A percentile compares a stretch with the other conserved stretches of the same genome.
Conservation (phyloP, 495 filamentous ascomycete species). For the Neurospora sp. region DNA sequence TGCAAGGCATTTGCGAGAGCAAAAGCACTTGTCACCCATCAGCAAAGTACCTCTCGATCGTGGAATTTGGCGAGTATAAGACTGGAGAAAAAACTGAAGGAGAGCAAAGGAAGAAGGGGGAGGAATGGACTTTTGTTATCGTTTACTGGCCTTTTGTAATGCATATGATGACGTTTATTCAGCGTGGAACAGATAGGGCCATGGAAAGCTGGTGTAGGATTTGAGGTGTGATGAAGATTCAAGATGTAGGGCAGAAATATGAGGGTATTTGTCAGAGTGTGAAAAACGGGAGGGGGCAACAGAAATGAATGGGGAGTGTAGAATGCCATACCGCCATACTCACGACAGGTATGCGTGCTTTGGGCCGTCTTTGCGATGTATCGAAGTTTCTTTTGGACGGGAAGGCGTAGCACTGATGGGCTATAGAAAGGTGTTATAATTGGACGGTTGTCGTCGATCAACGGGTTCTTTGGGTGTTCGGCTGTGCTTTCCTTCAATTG, state of each 20-base stretch:
- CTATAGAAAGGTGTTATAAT: background rate
- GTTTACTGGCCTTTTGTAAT: background rate
- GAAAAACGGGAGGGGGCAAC: background rate
- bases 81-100: background rate
- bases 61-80: background rate
- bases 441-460: background rate
- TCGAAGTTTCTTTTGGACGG: background rate
- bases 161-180: background rate
- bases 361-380: background rate
- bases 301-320: background rate
- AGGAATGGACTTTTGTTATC: background rate
- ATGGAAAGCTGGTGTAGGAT: background rate
- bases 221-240: background rate
- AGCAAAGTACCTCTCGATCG: background rate
- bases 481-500: background rate
- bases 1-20: background rate
- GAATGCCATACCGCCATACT: background rate
- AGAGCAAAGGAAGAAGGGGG: background rate
- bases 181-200: background rate
- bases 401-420: background rate
- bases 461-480: background rate
- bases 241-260: background rate
- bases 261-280: background rate
- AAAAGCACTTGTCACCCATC: background rate
- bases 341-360: background rate